These are phyloP conservation scores for Tricholoma bakamatsutake DNA, from an alignment of 768 basidiomycete genomes.

Conservation along the genomic window DNA sequence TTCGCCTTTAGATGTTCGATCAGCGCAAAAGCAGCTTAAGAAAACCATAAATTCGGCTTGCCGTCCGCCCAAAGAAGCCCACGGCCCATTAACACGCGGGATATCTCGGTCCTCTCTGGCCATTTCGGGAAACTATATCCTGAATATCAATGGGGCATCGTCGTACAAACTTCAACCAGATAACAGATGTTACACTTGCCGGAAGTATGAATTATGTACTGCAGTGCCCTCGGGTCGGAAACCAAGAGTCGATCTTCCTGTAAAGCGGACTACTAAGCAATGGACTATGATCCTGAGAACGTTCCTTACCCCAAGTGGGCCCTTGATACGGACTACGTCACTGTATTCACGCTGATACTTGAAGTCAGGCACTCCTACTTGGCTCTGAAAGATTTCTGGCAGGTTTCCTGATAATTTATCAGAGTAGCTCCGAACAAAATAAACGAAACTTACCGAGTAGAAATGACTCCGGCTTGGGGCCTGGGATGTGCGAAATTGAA, in stretches of 20 bases:
- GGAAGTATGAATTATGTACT: slow-evolving; percentile 50
- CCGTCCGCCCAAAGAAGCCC: slow-evolving; percentile 53
- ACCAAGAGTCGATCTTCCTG: slow-evolving; percentile 50
- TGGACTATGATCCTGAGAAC: not conserved
- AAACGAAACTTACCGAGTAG: slow-evolving; percentile 33
- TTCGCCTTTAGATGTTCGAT: slow-evolving; percentile 21
- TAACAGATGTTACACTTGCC: slow-evolving; percentile 19
- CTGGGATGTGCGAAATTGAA: slow-evolving; percentile 40
- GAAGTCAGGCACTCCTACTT: slow-evolving; percentile 47
- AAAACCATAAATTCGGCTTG: slow-evolving; percentile 14
- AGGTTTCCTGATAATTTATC: slow-evolving; percentile 35
- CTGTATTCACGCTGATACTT: slow-evolving; percentile 46
- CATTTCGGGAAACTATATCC: slow-evolving; percentile 52
- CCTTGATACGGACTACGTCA: slow-evolving; percentile 45
- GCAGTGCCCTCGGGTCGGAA: slow-evolving; percentile 54
- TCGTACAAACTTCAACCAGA: slow-evolving; percentile 2
- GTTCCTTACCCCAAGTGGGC: slow-evolving; percentile 39
- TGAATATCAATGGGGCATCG: slow-evolving; percentile 10
- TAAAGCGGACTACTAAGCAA: slow-evolving; percentile 1
- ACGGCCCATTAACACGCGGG: slow-evolving; percentile 43
- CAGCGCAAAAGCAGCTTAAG: not conserved
- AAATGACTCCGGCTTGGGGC: slow-evolving; percentile 45
- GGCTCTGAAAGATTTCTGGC: slow-evolving; percentile 43
- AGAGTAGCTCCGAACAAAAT: not conserved
- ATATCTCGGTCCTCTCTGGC: slow-evolving; percentile 43